These are phyloP conservation scores for Galerina sulciceps DNA, from an alignment of 768 basidiomycete genomes.

Conservation along the genomic window DNA sequence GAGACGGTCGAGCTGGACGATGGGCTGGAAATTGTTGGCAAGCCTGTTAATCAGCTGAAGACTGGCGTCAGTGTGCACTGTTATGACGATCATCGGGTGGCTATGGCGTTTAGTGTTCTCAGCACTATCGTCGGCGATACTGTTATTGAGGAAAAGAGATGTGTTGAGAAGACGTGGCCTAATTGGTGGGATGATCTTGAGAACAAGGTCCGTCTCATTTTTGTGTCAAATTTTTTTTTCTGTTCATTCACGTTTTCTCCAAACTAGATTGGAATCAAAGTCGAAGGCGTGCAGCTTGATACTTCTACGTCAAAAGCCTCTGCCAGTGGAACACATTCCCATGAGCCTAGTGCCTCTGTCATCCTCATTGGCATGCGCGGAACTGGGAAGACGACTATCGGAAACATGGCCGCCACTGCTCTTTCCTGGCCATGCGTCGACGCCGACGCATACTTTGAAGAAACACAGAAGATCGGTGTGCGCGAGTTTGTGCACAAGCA, in stretches of 20 bases:
- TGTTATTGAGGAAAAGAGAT: slow-evolving; percentile 92
- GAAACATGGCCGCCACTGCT: slow-evolving; percentile 72
- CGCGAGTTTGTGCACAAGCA: slow-evolving; percentile 78
- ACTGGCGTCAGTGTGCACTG: slow-evolving; percentile 85
- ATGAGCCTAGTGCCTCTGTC: slow-evolving; percentile 57
- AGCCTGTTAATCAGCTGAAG: slow-evolving; percentile 64
- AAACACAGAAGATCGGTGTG: slow-evolving; percentile 62
- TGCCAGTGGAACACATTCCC: slow-evolving; percentile 38
- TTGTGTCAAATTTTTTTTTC: neutral
- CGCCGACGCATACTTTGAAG: slow-evolving; percentile 80
- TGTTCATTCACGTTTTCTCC: neutral
- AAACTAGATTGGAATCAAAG: slow-evolving; percentile 94
- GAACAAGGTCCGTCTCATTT: slow-evolving; percentile 69
- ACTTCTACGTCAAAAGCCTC: slow-evolving; percentile 43
- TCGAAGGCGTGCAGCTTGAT: slow-evolving; percentile 82
- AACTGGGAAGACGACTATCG: slow-evolving; percentile 91
- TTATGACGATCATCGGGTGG: slow-evolving; percentile 98
- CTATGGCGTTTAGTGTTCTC: slow-evolving; percentile 96
- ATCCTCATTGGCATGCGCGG: slow-evolving; percentile 96
- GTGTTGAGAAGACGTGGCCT: slow-evolving; percentile 99
- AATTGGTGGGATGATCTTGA: slow-evolving; percentile 99
- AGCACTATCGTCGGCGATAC: slow-evolving; percentile 75
- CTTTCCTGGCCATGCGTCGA: slow-evolving; percentile 80
- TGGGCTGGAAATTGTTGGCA: slow-evolving; percentile 89
- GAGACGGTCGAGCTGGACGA: slow-evolving; percentile 91